Base-by-base conservation (phyloP, 768 basidiomycete genomes). In the Lactarius hengduanensis region DNA sequence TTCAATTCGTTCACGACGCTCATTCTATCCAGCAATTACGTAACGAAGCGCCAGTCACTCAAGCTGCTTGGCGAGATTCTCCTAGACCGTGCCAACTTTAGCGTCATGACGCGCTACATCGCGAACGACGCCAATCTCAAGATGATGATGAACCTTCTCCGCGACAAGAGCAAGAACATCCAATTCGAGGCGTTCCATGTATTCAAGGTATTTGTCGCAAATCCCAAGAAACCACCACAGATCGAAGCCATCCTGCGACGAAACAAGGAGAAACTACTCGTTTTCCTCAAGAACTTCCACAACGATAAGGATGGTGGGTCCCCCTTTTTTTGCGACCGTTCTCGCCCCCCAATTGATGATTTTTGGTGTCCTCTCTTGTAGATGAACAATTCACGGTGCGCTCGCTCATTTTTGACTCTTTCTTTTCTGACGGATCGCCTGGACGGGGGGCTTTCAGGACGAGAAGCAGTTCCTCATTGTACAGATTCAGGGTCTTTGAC, bases 171-270 rank as follows among this genome's bases (percentile, higher is more conserved):
- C 84, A 93, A 94, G 83, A 99, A 99, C 77, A 98, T 99, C 56
- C 97, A 99, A 77, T 99, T 98, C 64, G 97, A 99, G 76, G 96
- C 97, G 3, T 99, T 99, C 79, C 97, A 99, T 73, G 97, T 99
- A 45, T 99, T 99, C 86, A 99, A 98, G 86, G 96, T 99, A 16
- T 99, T 99, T 73, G 97, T 99, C 47, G 97, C 97, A 43, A 99
- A 99, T 75, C 97, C 97, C 34, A 97, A 97, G 87, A 99, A 99
- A 75, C 96, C 97, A 6, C 88, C 92, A 47, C 91, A 96, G 74
- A 97, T 99, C 67, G 95, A 96, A 73, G 79, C 77, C 45, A 99
- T 99, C 67, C 82, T 99, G 15, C 81, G 91, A 66, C 78, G 97
- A 71, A 99, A 99, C 78, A 95, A 92, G 83, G 95, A 96, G 22